Percentiles rank a stretch among this genome's conserved stretches.
Conservation (phyloP, 139 green algal genomes). For the Astrephomene gubernaculifera region DNA sequence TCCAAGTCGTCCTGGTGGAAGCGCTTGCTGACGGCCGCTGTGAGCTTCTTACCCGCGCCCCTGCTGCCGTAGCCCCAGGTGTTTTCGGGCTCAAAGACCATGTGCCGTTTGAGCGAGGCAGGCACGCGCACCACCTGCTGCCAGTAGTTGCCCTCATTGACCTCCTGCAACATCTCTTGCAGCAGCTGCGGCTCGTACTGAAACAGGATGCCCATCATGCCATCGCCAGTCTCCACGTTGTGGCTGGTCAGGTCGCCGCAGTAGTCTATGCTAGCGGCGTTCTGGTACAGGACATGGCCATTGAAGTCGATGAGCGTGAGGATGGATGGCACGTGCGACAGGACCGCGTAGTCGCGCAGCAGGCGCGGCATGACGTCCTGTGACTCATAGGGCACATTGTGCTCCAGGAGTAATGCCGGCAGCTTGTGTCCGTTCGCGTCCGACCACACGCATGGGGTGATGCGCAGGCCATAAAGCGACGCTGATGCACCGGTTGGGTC, state of each 20-base stretch:
- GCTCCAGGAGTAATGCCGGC: constrained; percentile 58
- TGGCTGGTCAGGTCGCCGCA: constrained; percentile 60
- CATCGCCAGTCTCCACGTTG: constrained; percentile 51
- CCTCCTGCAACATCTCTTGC: constrained; percentile 61
- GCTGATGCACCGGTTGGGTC: constrained; percentile 55
- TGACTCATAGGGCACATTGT: constrained; percentile 62
- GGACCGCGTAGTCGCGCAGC: constrained; percentile 60
- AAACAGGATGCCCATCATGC: constrained; percentile 45
- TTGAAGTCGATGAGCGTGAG: constrained; percentile 67
- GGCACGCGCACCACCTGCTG: constrained; percentile 60
- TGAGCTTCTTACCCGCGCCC: constrained; percentile 14
- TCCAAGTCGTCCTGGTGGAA: constrained; percentile 45
- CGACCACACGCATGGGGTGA: constrained; percentile 59
- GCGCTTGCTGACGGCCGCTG: constrained; percentile 35
- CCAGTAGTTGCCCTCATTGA: constrained; percentile 57
- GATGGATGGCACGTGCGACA: constrained; percentile 64
- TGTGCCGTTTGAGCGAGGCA: constrained; percentile 40
- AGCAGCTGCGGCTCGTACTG: constrained; percentile 45
- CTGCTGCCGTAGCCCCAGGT: constrained; percentile 30
- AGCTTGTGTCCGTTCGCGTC: constrained; percentile 33
- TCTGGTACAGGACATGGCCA: constrained; percentile 63
- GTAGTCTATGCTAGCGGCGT: constrained; percentile 60
- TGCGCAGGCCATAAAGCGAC: constrained; percentile 58
- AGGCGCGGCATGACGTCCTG: constrained; percentile 59
- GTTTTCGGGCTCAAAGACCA: constrained; percentile 40